Evolutionary conservation across 768 basidiomycete species (phyloP), one percentile per base, ranked within the genome.

Genomic region (Phanerochaete carnosa): DNA sequence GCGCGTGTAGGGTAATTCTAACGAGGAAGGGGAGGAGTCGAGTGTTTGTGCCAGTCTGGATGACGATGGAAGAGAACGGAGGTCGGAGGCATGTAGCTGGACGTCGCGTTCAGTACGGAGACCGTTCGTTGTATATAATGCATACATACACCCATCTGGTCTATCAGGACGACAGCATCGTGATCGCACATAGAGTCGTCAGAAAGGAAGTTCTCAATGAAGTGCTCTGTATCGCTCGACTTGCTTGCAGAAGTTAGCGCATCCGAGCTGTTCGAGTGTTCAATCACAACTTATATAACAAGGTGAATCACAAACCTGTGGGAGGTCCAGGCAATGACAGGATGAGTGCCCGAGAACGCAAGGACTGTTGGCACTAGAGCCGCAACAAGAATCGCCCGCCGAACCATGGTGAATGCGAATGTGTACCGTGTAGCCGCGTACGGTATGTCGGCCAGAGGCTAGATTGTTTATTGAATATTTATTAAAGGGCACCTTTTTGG

Each of bases 61-160:
- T 1, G 79, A 76, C 9, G 83, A 75, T 6, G 82, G 72, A 23
- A 92, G 82, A 11, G 74, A 72, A 30, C 87, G 85, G 45, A 92
- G 76, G 76, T 92, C 90, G n/a, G 89, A 86, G 26, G 88, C 86
- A 66, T 88, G 90, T 3, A 89, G 75, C 90, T 92, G 66, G 15
- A 29, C 43, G 23, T 29, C 11, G 45, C 62, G 30, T 37, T 58
- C 28, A 46, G 37, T 5, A 55, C 47, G 23, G 43, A 28, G 23
- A 35, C 2, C 39, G 32, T 55, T 19, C 22, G 23, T 16, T 46
- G n/a, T 25, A 32, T 26, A 60, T 1, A 46, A 45, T 35, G 13
- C 28, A 37, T 22, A 78, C 87, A 62, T 70, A 92, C 91, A 25
- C 89, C 88, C 11, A 86, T 83, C 55, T 92, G 90, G 63, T 89